Evolutionary conservation across 805 yeast species (phyloP), one percentile per base, ranked within the genome.

Genomic region (Helenozyma rhizophorensis): DNA sequence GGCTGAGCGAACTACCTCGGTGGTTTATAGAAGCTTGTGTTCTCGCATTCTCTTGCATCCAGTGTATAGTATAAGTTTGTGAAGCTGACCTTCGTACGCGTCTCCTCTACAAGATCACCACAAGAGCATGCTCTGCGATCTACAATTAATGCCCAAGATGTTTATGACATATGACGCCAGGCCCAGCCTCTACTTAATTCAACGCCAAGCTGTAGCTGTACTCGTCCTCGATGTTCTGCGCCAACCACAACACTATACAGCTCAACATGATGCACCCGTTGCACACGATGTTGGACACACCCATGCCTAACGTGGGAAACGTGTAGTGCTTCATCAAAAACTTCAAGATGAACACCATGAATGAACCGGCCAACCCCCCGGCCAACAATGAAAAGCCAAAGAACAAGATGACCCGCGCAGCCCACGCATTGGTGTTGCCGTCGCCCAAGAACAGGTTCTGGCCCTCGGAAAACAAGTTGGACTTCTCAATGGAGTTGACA

Each of bases 221-320:
- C 59, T 90, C 97, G 53, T 93, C 97, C 58, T 93, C 97, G 38
- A 88, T 80, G 56, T 88, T 93, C 56, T 90, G 97, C 14, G 96
- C 87, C 33, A 90, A 66, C 98, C 98, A 93, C 49, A 93, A 65
- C 7, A 81, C 70, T 28, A 86, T 77, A 59, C 97, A 89, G 65
- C 97, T 87, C 48, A 86, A 62, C 87, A 90, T 83, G 22, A 90
- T 76, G 40, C 82, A 68, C 6, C 76, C 74, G 50, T 89, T 87
- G 27, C 86, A 79, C 14, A 83, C 73, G 25, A 93, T 89, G 60
- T 90, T 90, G 37, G 86, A 79, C 14, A 87, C 74, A 12, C 97
- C 98, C 96, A 93, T 88, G 4, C 93, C 90, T 33, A 90, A 70
- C 1, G 96, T 87, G 23, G 97, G 97, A 72, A 83, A 80, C 4